Percentiles rank a stretch among this genome's conserved stretches.
Evolutionary conservation across 139 green algal genomes (phyloP).

Genomic region (Asterochloris sp.): DNA sequence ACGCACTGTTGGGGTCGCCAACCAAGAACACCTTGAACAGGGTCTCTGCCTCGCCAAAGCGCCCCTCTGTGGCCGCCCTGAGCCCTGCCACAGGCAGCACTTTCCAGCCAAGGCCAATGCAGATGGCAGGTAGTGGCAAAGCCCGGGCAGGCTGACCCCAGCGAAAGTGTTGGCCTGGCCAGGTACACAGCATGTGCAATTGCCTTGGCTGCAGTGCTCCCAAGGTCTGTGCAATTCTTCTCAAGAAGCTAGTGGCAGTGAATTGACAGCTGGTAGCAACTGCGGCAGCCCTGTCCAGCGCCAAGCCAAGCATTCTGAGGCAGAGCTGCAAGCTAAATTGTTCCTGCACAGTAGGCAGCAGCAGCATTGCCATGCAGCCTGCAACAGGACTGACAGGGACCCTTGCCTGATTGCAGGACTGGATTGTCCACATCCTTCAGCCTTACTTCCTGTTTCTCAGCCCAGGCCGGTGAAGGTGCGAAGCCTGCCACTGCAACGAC

Average conservation of each 20-base stretch:
- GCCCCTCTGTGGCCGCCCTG: constrained; percentile 6
- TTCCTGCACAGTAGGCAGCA: too few relatives aligned
- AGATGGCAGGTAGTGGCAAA: neutral
- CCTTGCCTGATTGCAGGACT: too few relatives aligned
- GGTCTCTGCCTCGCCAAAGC: constrained; percentile 19
- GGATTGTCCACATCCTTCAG: constrained; percentile 9
- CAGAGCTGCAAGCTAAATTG: too few relatives aligned
- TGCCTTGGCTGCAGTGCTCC: neutral
- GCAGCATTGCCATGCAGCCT: too few relatives aligned
- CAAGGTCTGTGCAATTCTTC: too few relatives aligned
- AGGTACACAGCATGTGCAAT: neutral
- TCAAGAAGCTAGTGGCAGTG: too few relatives aligned
- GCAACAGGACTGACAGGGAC: too few relatives aligned
- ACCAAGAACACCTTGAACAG: constrained; percentile 19
- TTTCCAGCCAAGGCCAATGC: neutral
- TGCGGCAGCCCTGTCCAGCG: too few relatives aligned
- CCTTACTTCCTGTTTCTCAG: neutral
- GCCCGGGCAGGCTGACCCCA: too few relatives aligned
- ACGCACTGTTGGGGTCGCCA: constrained; percentile 17
- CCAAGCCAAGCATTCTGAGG: too few relatives aligned
- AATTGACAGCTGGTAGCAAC: too few relatives aligned
- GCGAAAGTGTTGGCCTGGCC: neutral
- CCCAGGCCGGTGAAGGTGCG: neutral
- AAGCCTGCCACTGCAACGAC: too few relatives aligned
- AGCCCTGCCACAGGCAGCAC: constrained; percentile 8